phyloP scores from a whole-genome alignment of 805 yeast species.

The Barnettozyma pratensis region DNA sequence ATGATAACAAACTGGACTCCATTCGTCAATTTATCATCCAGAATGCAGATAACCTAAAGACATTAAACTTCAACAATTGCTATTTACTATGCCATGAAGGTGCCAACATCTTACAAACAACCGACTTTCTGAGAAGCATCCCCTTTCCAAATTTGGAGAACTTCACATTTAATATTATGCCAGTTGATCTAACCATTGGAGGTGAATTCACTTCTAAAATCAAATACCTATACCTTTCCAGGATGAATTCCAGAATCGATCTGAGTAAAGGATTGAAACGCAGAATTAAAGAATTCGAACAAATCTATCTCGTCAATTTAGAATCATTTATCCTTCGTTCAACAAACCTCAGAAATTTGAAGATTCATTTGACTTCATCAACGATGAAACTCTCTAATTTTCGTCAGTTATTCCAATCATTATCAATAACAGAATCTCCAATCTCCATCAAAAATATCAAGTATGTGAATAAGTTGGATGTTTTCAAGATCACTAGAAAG shows the following conservation, averaged over 20 bases:
- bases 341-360: not conserved
- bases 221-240: not conserved
- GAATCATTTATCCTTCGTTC: not conserved
- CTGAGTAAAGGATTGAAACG: not conserved
- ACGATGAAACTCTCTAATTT: not conserved
- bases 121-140: not conserved
- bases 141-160: not conserved
- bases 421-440: not conserved
- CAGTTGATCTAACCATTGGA: not conserved
- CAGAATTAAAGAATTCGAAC: not conserved
- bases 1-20: not conserved
- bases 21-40: not conserved
- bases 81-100: slow-evolving; percentile 1
- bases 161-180: not conserved
- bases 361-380: not conserved
- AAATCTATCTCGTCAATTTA: not conserved
- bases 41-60: not conserved
- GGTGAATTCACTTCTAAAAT: not conserved
- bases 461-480: slow-evolving; percentile 4
- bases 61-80: slow-evolving; percentile 2
- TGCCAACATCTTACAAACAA: not conserved
- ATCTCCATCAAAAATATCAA: not conserved
- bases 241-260: not conserved
- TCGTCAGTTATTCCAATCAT: no score
- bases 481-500: slow-evolving; percentile 6